Evolutionary conservation across 2,329 filamentous ascomycete genomes (phyloP), one percentile per base, ranked within the genome.

Genomic region (Botryotinia globosa): DNA sequence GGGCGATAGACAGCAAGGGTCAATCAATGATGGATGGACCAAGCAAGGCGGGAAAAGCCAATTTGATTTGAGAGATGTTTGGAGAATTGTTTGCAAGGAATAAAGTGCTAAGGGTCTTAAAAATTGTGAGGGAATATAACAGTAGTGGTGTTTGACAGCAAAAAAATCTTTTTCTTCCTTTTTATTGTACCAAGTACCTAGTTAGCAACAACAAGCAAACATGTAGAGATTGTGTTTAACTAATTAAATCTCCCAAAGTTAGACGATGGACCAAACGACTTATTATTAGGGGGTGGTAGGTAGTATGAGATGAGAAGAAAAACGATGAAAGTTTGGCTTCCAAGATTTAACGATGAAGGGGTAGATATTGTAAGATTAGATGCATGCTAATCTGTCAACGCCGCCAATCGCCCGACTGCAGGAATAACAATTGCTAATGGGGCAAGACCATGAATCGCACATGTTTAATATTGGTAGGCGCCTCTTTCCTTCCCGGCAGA

Each of bases 11-110:
- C 39, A 59, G 42, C 42, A 70, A 59, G 67, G 42, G 58, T 63
- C 64, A 54, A 56, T 54, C 64, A 54, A 56, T 54, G 34, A 56
- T 54, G 7, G 32, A 54, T 56, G 51, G 48, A 67, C 37, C 48
- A 67, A 67, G 65, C 65, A 67, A 67, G 65, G 65, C 34, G 34
- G 65, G 51, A 67, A 29, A 29, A 54, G 64, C 42, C 48, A 67
- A 56, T 67, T 29, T 67, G 65, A 67, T 9, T 56, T 4, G 42
- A 56, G 65, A 42, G n/a, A 32, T 67, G 29, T n/a, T 39, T 25
- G 64, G 64, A 56, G 34, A 42, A 54, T 56, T 54, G 32, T 56
- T 42, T 56, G 65, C 48, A 42, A 56, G 65, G 65, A 67, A 56
- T 42, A 56, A 56, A 67, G 62, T 65, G 16, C 20, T 42, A 32